Conservation (phyloP, 2,329 filamentous ascomycete species). For the Venturia aucupariae region DNA sequence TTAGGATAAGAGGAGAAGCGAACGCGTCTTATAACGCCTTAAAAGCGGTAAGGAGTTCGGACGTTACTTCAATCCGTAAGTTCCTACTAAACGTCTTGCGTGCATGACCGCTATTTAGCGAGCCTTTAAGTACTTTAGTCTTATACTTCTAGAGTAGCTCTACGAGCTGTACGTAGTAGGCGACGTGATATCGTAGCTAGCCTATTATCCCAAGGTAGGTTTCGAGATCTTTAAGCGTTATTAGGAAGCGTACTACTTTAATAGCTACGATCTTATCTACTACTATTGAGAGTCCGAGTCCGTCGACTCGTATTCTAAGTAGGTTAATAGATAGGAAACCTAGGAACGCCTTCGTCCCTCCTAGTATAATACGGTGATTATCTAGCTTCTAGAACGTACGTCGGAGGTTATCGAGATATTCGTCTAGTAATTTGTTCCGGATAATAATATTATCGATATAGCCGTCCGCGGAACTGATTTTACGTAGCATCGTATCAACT, state of each 20-base stretch:
- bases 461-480: background rate
- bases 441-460: background rate
- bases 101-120: background rate
- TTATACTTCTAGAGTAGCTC: background rate
- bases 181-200: background rate
- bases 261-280: background rate
- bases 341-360: background rate
- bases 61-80: background rate
- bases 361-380: background rate
- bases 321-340: background rate
- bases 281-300: background rate
- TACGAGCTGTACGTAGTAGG: background rate
- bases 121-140: background rate
- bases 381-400: background rate
- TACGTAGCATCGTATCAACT: background rate
- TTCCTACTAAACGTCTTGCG: background rate
- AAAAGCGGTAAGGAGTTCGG: background rate
- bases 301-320: background rate
- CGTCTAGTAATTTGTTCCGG: background rate
- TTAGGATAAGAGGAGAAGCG: background rate
- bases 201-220: background rate
- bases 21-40: background rate
- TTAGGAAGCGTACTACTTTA: background rate
- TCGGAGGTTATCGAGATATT: background rate
- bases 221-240: background rate